phyloP scores from a whole-genome alignment of 1,284 basidiomycete genomes.

The Schizopora paradoxa region DNA sequence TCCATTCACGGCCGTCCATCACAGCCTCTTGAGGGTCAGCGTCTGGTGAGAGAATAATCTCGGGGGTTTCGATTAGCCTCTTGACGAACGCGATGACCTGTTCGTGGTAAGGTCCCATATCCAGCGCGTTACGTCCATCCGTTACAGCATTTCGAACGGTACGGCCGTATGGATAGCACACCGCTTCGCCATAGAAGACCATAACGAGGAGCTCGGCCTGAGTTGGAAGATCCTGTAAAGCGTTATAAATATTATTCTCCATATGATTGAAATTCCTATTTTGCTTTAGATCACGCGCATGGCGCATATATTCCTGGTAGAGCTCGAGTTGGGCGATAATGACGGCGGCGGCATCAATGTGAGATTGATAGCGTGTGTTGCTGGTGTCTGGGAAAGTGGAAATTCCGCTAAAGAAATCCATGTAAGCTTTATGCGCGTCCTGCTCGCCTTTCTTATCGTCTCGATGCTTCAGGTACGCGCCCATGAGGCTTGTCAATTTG shows the following conservation, averaged over 20 bases:
- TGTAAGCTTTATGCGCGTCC: slow-evolving; percentile 24
- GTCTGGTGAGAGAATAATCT: slow-evolving; percentile 19
- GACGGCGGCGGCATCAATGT: slow-evolving; percentile 25
- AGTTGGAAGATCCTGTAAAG: slow-evolving; percentile 28
- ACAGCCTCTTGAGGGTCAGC: slow-evolving; percentile 2
- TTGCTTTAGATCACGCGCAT: slow-evolving; percentile 26
- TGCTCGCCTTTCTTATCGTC: slow-evolving; percentile 31
- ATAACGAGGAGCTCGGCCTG: slow-evolving; percentile 32
- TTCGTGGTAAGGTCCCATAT: slow-evolving; percentile 26
- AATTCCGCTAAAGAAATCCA: slow-evolving; percentile 1
- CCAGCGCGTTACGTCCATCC: slow-evolving; percentile 21
- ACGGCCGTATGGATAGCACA: slow-evolving; percentile 29
- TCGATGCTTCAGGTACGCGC: slow-evolving; percentile 31
- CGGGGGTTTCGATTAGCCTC: slow-evolving; percentile 21
- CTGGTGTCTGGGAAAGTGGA: slow-evolving; percentile 23
- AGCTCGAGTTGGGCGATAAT: slow-evolving; percentile 21
- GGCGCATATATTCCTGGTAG: slow-evolving; percentile 25
- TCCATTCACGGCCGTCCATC: slow-evolving; percentile 14
- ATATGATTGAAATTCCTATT: slow-evolving; percentile 21
- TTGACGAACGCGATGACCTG: slow-evolving; percentile 21
- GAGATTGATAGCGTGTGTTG: slow-evolving; percentile 30
- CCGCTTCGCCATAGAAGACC: slow-evolving; percentile 27
- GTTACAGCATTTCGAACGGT: slow-evolving; percentile 20
- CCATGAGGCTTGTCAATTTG: slow-evolving; percentile 27
- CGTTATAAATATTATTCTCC: slow-evolving; percentile 29